Evolutionary conservation across 805 yeast species (phyloP).

Genomic region (Nakazawaea peltata): DNA sequence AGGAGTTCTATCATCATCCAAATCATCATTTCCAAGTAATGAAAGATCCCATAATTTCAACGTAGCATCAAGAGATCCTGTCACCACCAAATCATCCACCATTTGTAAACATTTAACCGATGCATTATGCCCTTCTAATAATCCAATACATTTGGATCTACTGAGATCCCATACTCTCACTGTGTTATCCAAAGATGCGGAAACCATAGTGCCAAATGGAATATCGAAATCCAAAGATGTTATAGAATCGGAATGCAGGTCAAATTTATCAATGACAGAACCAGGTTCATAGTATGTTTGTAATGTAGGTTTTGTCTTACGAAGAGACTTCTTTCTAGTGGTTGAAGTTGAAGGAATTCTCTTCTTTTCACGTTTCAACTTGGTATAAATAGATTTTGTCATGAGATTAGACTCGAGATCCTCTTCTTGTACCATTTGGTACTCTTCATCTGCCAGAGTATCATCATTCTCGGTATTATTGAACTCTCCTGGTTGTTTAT

Average conservation of each 20-base stretch:
- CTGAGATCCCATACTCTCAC: slow-evolving; percentile 81
- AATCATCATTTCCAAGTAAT: slow-evolving; percentile 15
- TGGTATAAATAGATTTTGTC: slow-evolving; percentile 36
- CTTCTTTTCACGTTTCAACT: slow-evolving; percentile 24
- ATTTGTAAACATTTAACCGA: slow-evolving; percentile 53
- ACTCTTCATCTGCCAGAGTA: slow-evolving; percentile 13
- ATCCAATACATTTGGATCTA: slow-evolving; percentile 39
- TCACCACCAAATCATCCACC: slow-evolving; percentile 38
- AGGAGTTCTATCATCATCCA: slow-evolving; percentile 19
- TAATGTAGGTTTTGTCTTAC: slow-evolving; percentile 53
- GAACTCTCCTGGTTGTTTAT: slow-evolving; percentile 13
- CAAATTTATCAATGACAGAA: slow-evolving; percentile 37
- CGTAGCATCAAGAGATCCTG: slow-evolving; percentile 59
- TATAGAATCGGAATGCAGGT: slow-evolving; percentile 46
- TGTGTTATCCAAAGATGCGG: slow-evolving; percentile 71
- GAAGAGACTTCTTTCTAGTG: slow-evolving; percentile 18
- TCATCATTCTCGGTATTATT: slow-evolving; percentile 12
- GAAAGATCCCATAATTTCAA: slow-evolving; percentile 53
- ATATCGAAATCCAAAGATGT: slow-evolving; percentile 59
- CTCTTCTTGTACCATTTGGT: slow-evolving; percentile 7
- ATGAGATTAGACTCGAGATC: slow-evolving; percentile 23
- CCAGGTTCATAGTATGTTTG: slow-evolving; percentile 62
- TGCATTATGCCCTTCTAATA: slow-evolving; percentile 53
- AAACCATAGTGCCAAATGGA: slow-evolving; percentile 70
- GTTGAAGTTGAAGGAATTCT: slow-evolving; percentile 19